Evolutionary conservation across 2,329 filamentous ascomycete species (phyloP), one percentile per base, ranked within the genome.

Genomic region (Anthostomella pinea): DNA sequence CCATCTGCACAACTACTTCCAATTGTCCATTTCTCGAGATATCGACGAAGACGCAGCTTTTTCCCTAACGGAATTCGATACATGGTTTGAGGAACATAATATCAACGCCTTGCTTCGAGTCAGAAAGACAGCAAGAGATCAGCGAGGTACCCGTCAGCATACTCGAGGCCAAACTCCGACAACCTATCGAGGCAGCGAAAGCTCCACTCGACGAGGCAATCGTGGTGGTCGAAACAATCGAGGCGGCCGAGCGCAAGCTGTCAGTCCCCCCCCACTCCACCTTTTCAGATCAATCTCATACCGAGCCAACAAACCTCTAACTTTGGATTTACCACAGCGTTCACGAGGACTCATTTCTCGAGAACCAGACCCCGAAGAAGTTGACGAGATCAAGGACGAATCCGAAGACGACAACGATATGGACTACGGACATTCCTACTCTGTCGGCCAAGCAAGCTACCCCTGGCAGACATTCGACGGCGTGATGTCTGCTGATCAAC

Each of bases 1-100:
- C n/a, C 91, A 97, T 60, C 70, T 96, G 21, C 82, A 88, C 41
- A 78, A 87, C 58, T 81, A 87, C 54, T 94, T 90, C 67, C 88
- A 87, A 55, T 74, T 88, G 34, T 83, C 87, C 53, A 78, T 95
- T 48, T 79, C 77, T 39, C 78, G 83, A 37, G 75, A 79, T 35
- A 72, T 77, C 29, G 85, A 94, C 42, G 62, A 72, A n/a, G 66
- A 67, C n/a, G 80, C 84, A n/a, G 71, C 74, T 16, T 60, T 73
- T 8, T 61, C 76, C 20, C 69, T 95, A 28, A 72, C 79, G 22
- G 66, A 73, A 28, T 96, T 88, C 56, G 81, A 94, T 38, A 65
- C 69, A 22, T 96, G 91, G 91, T 94, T 90, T 56, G 69, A 74
- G 11, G 67, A 73, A 18, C 77, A 89, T 64, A 75, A 77, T 20